Percentiles rank a stretch among this genome's conserved stretches.
Evolutionary conservation across 768 basidiomycete genomes (phyloP).

Genomic region (Pleurotus salmoneostramineus): DNA sequence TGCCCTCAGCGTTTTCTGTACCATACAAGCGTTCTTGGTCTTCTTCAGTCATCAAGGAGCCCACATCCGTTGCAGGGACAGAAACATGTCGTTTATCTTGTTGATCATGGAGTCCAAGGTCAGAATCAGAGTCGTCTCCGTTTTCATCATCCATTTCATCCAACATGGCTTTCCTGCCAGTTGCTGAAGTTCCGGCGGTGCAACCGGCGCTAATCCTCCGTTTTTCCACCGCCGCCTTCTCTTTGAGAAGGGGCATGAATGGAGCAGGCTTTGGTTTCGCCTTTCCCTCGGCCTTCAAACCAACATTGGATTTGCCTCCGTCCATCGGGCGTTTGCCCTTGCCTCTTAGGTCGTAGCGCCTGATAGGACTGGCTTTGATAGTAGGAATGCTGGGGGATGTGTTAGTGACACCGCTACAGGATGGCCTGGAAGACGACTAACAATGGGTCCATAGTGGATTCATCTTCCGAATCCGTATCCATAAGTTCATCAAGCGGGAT

Average conservation of each 20-base stretch:
- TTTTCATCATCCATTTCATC: constrained; percentile 30
- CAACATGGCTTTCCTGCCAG: constrained; percentile 23
- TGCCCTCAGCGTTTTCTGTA: constrained; percentile 34
- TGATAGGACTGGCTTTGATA: neutral
- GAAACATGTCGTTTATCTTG: neutral
- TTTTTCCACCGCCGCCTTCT: constrained; percentile 31
- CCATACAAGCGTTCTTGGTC: constrained; percentile 35
- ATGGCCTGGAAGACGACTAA: neutral
- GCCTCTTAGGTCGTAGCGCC: neutral
- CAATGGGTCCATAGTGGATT: constrained; percentile 22
- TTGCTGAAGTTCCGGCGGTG: constrained; percentile 40
- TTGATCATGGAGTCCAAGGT: too few relatives aligned
- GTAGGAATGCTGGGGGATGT: neutral
- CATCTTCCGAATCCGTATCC: constrained; percentile 49
- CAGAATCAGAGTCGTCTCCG: constrained; percentile 23
- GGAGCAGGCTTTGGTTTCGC: neutral
- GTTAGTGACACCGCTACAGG: neutral
- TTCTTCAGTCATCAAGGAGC: constrained; percentile 23
- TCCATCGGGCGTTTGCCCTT: constrained; percentile 19
- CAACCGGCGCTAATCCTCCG: constrained; percentile 23
- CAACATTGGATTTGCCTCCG: constrained; percentile 46
- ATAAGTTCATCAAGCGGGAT: constrained; percentile 37
- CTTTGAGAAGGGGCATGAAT: constrained; percentile 19
- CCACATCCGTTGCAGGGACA: constrained; percentile 13
- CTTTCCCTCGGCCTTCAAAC: constrained; percentile 51